Conservation (phyloP, 306 rosid genomes). For the Casuarina glauca region DNA sequence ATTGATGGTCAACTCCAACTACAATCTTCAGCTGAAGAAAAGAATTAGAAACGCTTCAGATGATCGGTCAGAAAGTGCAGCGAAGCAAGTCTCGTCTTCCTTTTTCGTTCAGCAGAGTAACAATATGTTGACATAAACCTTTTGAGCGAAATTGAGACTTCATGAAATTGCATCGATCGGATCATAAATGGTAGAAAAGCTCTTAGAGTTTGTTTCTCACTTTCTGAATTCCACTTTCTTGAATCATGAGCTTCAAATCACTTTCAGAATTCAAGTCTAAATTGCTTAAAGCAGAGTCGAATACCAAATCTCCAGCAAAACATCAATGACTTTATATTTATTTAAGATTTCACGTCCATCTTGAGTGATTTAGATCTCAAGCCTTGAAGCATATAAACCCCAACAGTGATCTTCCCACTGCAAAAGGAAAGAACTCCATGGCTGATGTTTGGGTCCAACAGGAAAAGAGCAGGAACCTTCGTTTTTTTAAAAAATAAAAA, state of each 20-base stretch:
- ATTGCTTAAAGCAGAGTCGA: neutral
- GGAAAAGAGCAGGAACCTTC: neutral
- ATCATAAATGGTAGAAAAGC: neutral
- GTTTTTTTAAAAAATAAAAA: neutral
- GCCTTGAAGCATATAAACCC: no score
- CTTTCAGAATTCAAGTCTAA: neutral
- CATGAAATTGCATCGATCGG: neutral
- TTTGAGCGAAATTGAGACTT: neutral
- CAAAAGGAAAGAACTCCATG: no score
- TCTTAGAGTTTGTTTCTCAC: neutral
- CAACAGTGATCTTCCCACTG: no score
- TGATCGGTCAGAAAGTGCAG: neutral
- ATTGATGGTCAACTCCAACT: neutral
- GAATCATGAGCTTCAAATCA: neutral
- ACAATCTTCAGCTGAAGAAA: neutral
- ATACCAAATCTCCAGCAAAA: neutral
- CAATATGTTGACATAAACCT: no score
- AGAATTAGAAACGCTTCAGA: neutral
- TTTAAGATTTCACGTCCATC: no score
- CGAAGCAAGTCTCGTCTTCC: neutral
- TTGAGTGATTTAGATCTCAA: no score
- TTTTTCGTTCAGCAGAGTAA: no score
- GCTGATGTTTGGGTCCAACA: neutral
- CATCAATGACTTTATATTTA: neutral
- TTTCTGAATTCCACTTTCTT: neutral